Base-by-base conservation (phyloP, 2,329 filamentous ascomycete genomes). In the Fusarium oxysporum region DNA sequence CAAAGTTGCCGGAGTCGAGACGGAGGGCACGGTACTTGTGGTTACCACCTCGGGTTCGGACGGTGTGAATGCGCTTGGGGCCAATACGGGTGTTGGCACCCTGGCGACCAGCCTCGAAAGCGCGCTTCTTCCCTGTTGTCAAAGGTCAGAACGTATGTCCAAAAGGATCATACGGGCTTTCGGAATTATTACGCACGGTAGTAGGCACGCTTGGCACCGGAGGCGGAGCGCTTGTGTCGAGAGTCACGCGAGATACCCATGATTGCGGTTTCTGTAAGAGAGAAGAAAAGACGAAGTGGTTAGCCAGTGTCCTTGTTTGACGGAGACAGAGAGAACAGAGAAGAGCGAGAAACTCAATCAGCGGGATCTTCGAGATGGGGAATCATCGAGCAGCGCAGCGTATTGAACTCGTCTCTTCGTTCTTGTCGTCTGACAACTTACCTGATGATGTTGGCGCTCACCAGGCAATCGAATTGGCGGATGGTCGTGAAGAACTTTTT, bases 231-330 rank as follows among this genome's bases (percentile, higher is more conserved):
- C 93, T 99, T 99, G 92, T 99, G 96, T 90, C 96, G 95, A 86
- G 95, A 97, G 90, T 98, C 96, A 90, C 96, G 94, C 88, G 96
- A 98, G 90, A 99, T 98, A 99, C 96, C 93, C 93, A 96, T 96
- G 89, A 92, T 93, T 93, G 91, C 92, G 88, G 88, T 89, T 88
- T 89, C 89, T 92, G 85, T 77, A 81, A 70, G 62, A 71, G 68
- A 65, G 78, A 68, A 71, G 48, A 59, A 56, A 41, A 64, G 51
- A 60, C 67, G 54, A 74, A 69, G 50, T 67, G 65, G 72, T 80
- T 68, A 78, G 76, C 67, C 33, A 38, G 41, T 61, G 50, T 45
- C 37, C 70, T 51, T 62, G 23, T 33, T 19, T 25, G 40, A 61
- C 25, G 56, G 43, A 53, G 23, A 30, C 53, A 51, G 56, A 40